These are phyloP conservation scores for Phytophthora cryptogea DNA, from an alignment of 352 stramenopile genomes.

Conservation along the genomic window DNA sequence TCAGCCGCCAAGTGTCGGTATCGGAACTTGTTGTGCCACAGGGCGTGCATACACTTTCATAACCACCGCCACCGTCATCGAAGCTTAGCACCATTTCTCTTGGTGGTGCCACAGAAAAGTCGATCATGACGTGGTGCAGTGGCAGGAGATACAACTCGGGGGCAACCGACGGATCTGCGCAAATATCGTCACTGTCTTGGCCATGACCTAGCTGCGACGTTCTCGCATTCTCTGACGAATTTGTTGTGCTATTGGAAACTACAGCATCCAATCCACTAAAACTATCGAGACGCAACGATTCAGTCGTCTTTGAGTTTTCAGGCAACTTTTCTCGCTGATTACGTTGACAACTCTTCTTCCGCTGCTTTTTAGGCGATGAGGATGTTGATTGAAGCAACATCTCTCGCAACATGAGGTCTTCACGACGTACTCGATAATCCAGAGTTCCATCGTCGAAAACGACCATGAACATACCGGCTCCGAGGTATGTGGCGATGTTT, in stretches of 20 bases:
- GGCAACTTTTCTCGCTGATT: constrained; percentile 5
- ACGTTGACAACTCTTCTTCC: constrained; percentile 6
- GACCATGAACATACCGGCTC: constrained; percentile 71
- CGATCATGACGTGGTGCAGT: constrained; percentile 47
- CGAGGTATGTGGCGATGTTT: constrained; percentile 79
- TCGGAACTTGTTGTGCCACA: constrained; percentile 1
- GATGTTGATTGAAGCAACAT: not conserved
- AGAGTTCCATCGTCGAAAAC: constrained; percentile 79
- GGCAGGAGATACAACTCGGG: constrained; percentile 23
- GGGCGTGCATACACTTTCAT: constrained; percentile 5
- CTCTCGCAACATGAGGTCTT: constrained; percentile 64
- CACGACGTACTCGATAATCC: constrained; percentile 67
- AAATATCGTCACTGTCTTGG: constrained; percentile 5
- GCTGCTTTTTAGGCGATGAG: not conserved
- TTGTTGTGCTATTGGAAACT: not conserved
- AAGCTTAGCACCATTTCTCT: constrained; percentile 39
- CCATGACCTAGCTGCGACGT: constrained; percentile 5
- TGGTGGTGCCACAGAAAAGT: constrained; percentile 51
- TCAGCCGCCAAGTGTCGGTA: constrained; percentile 25
- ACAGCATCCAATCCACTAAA: constrained; percentile 3
- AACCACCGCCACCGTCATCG: constrained; percentile 8
- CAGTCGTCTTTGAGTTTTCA: constrained; percentile 5
- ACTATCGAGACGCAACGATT: constrained; percentile 10
- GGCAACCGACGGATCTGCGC: constrained; percentile 1
- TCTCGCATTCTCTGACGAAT: not conserved